Base-by-base conservation (phyloP, 331 rosid species). In the Cydonia oblonga region DNA sequence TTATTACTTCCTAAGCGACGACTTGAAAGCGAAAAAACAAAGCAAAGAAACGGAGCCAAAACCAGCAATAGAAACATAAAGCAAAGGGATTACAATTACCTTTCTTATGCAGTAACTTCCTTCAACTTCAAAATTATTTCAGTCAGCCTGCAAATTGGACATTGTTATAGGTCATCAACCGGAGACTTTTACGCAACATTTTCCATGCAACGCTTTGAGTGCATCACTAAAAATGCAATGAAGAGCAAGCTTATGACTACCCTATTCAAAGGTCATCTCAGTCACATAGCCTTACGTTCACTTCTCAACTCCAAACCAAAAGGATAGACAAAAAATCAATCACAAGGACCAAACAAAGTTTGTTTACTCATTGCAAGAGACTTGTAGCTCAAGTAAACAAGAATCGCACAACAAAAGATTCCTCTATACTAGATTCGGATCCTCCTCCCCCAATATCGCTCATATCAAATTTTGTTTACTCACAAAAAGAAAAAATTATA, bases 111-210 rank as follows among this genome's bases (percentile, higher is more conserved):
- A 64, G 46, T 69, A 53, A 58, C 53, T 40, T 64, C 77, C n/a
- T n/a, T n/a, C n/a, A 70, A 46, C 53, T 29, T 58, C 56, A 72
- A 72, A 40, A 11, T 10, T 40, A 40, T 11, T 42, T 42, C 18
- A 1, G 57, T 13, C 63, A 64, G 66, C 57, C 88, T 86, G 84
- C 79, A 53, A 46, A 14, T n/a, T 51, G 71, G 60, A 53, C 69
- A 68, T 38, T 25, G 5, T n/a, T n/a, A n/a, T n/a, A n/a, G n/a
- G n/a, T n/a, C n/a, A n/a, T n/a, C n/a, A n/a, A n/a, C n/a, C n/a
- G n/a, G n/a, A n/a, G n/a, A n/a, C n/a, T n/a, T n/a, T 14, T 20
- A 11, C 54, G 15, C 26, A 22, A n/a, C n/a, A n/a, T 19, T n/a
- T 46, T n/a, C 12, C 53, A 70, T n/a, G 33, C 57, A 57, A 78